Base-by-base conservation (phyloP, 352 stramenopile genomes). In the Phytophthora pseudosyringae region DNA sequence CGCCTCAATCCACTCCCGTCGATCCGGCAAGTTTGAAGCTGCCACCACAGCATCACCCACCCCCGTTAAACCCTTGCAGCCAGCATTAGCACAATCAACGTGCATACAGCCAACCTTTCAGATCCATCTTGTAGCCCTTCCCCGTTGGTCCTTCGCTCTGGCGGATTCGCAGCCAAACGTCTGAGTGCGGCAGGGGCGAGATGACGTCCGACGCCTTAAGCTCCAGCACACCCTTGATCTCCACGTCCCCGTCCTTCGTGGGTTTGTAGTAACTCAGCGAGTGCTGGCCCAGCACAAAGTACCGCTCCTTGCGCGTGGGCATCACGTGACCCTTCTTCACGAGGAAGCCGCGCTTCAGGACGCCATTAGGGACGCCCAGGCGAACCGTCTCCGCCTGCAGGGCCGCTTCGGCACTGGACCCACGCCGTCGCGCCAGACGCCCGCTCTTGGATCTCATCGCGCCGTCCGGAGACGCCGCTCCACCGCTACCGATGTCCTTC, bases 71-170 rank as follows among this genome's bases (percentile, higher is more conserved):
- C 13, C 28, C 12, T 15, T 18, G 40, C 10, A 33, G 16, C 44
- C 59, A 21, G 16, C 12, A 44, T 26, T 5, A n/a, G 45, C n/a
- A 11, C 8, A 56, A 35, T 9, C 3, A 44, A 33, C n/a, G 32
- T 0, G 16, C 45, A 28, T 26, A 44, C 38, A 44, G 28, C 18
- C 16, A 32, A 91, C 82, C 82, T 79, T 84, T 87, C 5, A 91
- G 67, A 36, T 91, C 83, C 6, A 91, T 44, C 40, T 87, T 89
- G 59, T 91, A 91, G 49, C 44, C 69, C 60, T 90, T 90, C 11
- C 77, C 67, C 32, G 71, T 69, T 13, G 79, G 69, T 0, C 80
- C 77, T 15, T 65, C 50, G 31, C 67, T 74, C 64, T 91, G 85
- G 18, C 84, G 81, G 38, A 91, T 58, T 35, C 81, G 67, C 46